Evolutionary conservation across 352 stramenopile species (phyloP), one percentile per base, ranked within the genome.

Genomic region (Thalassiosira ordinaria): DNA sequence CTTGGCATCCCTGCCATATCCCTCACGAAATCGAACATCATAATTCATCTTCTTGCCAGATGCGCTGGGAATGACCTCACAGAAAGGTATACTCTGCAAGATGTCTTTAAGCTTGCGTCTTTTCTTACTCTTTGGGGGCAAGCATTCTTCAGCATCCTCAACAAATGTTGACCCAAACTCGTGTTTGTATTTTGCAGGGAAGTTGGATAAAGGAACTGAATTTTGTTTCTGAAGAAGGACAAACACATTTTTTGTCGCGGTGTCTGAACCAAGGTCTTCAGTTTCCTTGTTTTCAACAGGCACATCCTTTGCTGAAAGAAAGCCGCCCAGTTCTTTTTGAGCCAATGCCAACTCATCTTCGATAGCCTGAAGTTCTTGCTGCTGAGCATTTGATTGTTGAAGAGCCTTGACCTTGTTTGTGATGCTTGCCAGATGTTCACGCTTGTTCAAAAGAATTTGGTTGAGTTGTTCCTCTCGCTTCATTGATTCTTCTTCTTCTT

Each of bases 31-130:
- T 9, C 49, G 20, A n/a, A 78, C 69, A 26, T 57, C 52, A 41
- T 55, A 70, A 9, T 69, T 59, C 31, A 31, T 78, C 29, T 78
- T 78, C n/a, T 63, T 39, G 1, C 33, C 35, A 13, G 24, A 35
- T 16, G 41, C 18, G 31, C 16, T 31, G 18, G 46, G 29, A 63
- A 70, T 14, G 26, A 78, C 33, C 22, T 78, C 56, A 71, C 56
- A 70, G 37, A 63, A 52, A 47, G 57, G 33, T 47, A 78, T 51
- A 26, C 26, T 35, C 35, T 71, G 13, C 16, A 78, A 27, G 3
- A 78, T 69, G 14, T 78, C 69, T 65, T 65, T 64, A 13, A 78
- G 69, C 53, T 77, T 77, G 20, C 69, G 44, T 14, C 18, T 53
- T 31, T 78, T 78, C 24, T 67, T 69, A 7, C 13, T 46, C 3